Conservation (phyloP, 306 rosid species). For the Carpinus fangiana region DNA sequence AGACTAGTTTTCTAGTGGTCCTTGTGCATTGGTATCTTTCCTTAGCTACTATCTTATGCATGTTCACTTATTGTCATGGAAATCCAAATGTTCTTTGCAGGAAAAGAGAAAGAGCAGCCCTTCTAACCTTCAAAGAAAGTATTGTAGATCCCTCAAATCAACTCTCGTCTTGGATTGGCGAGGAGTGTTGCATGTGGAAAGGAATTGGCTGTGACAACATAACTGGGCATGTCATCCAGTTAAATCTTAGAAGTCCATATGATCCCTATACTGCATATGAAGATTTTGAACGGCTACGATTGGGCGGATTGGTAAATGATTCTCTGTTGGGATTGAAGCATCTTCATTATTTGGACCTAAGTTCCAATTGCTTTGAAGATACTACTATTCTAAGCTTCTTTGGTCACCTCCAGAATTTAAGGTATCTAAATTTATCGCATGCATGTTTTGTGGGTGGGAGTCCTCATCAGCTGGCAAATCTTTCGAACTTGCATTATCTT, state of each 20-base stretch:
- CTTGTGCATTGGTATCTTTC: too few relatives aligned
- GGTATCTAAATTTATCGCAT: not conserved
- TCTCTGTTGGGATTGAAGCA: constrained; percentile 15
- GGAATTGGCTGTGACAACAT: not conserved
- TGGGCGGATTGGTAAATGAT: constrained; percentile 20
- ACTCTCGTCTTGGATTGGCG: not conserved
- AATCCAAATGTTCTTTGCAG: not conserved
- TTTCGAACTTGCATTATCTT: too few relatives aligned
- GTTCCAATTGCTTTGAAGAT: not conserved
- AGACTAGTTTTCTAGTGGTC: too few relatives aligned
- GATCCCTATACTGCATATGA: not conserved
- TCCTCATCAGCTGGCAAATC: too few relatives aligned
- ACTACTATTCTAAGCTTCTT: constrained; percentile 21
- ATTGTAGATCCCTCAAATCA: not conserved
- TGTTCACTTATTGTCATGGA: not conserved
- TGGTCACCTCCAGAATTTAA: constrained; percentile 15
- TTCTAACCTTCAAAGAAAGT: not conserved
- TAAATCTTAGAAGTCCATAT: too few relatives aligned
- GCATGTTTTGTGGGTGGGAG: too few relatives aligned
- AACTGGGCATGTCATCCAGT: not conserved
- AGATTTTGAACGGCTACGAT: not conserved
- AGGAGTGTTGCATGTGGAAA: not conserved
- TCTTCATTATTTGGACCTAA: constrained; percentile 12
- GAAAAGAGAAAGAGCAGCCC: not conserved
- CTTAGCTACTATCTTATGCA: too few relatives aligned